These are phyloP conservation scores for Citrullus colocynthis DNA, from an alignment of 306 rosid genomes.

Conservation along the genomic window DNA sequence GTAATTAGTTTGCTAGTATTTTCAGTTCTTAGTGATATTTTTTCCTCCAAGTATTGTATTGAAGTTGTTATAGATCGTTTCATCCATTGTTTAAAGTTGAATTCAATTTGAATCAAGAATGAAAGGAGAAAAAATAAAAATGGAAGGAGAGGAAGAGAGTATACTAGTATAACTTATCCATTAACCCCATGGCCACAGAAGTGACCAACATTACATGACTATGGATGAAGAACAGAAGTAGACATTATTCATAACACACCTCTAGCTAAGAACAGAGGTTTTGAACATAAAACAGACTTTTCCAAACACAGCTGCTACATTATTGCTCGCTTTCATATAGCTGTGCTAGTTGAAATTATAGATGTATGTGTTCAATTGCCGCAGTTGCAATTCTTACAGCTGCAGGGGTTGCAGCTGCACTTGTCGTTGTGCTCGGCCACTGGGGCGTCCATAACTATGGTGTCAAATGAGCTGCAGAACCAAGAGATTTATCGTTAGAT, in stretches of 20 bases:
- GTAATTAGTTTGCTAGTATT: too few relatives aligned
- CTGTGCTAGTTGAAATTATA: neutral
- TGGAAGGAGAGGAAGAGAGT: neutral
- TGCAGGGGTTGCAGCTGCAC: slow-evolving; percentile 77
- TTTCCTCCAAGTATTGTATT: too few relatives aligned
- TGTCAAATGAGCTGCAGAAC: slow-evolving; percentile 40
- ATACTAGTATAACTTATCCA: neutral
- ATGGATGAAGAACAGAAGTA: neutral
- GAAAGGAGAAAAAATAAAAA: neutral
- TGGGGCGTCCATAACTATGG: slow-evolving; percentile 33
- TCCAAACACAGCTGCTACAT: slow-evolving; percentile 15
- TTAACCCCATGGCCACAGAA: slow-evolving; percentile 6
- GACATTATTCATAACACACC: slow-evolving; percentile 3
- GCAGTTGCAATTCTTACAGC: slow-evolving; percentile 48
- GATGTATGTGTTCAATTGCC: slow-evolving; percentile 21
- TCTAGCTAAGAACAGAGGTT: slow-evolving; percentile 13
- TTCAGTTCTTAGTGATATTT: too few relatives aligned
- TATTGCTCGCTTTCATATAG: slow-evolving; percentile 15
- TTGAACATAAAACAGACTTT: slow-evolving; percentile 13
- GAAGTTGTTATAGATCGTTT: neutral
- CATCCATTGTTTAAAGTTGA: neutral
- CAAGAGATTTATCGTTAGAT: neutral
- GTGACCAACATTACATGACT: slow-evolving; percentile 12
- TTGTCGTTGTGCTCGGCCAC: slow-evolving; percentile 53
- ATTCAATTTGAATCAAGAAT: neutral